Evolutionary conservation across 345 rosid species (phyloP), one percentile per base, ranked within the genome.

Genomic region (Populus ilicifolia): DNA sequence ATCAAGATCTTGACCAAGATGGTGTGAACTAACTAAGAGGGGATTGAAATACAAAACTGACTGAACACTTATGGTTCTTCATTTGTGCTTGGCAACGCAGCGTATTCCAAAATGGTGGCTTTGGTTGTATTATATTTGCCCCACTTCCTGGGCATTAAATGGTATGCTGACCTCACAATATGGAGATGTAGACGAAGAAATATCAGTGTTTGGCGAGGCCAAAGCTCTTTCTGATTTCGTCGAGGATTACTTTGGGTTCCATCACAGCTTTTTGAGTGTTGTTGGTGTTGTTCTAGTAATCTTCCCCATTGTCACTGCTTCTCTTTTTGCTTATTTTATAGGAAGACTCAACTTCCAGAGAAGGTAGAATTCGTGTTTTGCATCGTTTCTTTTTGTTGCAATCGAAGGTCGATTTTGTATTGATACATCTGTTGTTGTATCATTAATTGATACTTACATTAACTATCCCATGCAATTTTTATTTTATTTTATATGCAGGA

Each of bases 81-180:
- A 33, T 46, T 39, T 27, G 21, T 14, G 38, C 18, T 21, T 29
- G 17, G 5, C 2, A 5, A 29, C 81, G 86, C 91, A 92, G 98
- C 81, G 84, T 69, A 86, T 94, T n/a, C 96, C 98, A 6, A 85
- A 82, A 41, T 93, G 95, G 94, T 93, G 98, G 97, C 75, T 89
- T 8, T 94, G 97, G 97, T 33, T 88, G 54, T 93, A 88, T 75
- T 91, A 89, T 72, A 5, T 87, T 29, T 70, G 80, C 33, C 97
- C 97, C 0, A 88, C 95, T 5, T 89, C 97, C 9, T 94, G 98
- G 98, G 77, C 85, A 0, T 74, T 94, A 66, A 90, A 90, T 29
- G 79, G 83, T 25, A 66, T 89, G 83, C 77, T 94, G 25, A 82
- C 88, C 65, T 89, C 98, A 41, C 98, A 94, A 25, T 94, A 87